Evolutionary conservation across 495 filamentous ascomycete genomes (phyloP).

Genomic region (Podospora australis): DNA sequence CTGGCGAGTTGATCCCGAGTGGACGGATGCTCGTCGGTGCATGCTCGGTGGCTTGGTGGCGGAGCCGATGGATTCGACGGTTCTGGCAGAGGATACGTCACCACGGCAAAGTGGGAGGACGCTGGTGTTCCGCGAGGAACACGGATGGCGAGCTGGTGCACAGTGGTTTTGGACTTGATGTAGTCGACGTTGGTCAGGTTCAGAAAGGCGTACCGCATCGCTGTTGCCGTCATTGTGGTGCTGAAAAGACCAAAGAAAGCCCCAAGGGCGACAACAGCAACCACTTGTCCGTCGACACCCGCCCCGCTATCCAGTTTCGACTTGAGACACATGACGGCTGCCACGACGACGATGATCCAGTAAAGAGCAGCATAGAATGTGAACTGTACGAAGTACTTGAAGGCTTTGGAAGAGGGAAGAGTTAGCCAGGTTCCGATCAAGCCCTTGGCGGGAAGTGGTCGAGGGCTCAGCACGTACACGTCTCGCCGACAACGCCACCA

Average conservation of each 20-base stretch:
- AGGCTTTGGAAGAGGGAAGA: slow-evolving; percentile 41
- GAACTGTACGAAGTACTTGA: slow-evolving; percentile 90
- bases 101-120: slow-evolving; percentile 32
- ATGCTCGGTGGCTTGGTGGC: slow-evolving; percentile 11
- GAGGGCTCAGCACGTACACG: slow-evolving; percentile 29
- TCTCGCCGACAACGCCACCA: slow-evolving; percentile 81
- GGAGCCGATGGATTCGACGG: not conserved
- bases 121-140: slow-evolving; percentile 48
- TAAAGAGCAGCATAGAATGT: slow-evolving; percentile 62
- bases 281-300: slow-evolving; percentile 30
- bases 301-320: slow-evolving; percentile 16
- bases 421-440: too few species aligned
- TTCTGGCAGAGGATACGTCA: slow-evolving; percentile 36
- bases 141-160: slow-evolving; percentile 71
- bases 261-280: slow-evolving; percentile 35
- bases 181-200: slow-evolving; percentile 84
- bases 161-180: slow-evolving; percentile 51
- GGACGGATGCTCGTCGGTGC: slow-evolving; percentile 7
- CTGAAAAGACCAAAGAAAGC: slow-evolving; percentile 72
- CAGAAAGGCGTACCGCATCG: slow-evolving; percentile 56
- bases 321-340: slow-evolving; percentile 28
- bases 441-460: not conserved
- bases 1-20: slow-evolving; percentile 39
- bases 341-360: slow-evolving; percentile 56
- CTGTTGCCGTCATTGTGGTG: slow-evolving; percentile 63